Conservation (phyloP, 2,329 filamentous ascomycete genomes). For the Fusarium succisae region DNA sequence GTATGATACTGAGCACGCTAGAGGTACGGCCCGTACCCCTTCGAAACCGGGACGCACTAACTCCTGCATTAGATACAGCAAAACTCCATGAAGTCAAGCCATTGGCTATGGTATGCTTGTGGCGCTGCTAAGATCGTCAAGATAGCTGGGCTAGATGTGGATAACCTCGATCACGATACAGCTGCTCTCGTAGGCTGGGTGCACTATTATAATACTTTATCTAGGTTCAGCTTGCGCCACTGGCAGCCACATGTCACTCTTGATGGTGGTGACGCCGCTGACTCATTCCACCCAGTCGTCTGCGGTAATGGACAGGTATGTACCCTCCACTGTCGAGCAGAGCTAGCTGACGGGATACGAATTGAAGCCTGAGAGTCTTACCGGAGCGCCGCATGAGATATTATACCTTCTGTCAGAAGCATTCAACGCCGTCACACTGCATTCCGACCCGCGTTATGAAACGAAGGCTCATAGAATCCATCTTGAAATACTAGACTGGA, state of each 20-base stretch:
- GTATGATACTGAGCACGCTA: constrained; percentile 27
- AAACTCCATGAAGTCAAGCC: constrained; percentile 16
- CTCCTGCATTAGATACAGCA: constrained; percentile 16
- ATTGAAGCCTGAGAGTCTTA: neutral
- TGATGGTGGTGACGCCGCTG: neutral
- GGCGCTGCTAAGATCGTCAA: constrained; percentile 28
- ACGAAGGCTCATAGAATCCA: neutral
- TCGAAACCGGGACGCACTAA: rapidly evolving
- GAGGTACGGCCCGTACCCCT: neutral
- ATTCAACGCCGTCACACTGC: constrained; percentile 2
- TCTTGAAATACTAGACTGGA: constrained; percentile 12
- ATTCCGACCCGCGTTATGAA: neutral
- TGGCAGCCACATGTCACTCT: constrained; percentile 21
- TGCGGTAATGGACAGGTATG: constrained; percentile 7
- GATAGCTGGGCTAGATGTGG: constrained; percentile 2
- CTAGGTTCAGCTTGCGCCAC: constrained; percentile 29
- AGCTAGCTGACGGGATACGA: rapidly evolving
- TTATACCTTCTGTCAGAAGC: constrained; percentile 23
- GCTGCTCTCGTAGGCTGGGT: constrained; percentile 28
- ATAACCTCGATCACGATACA: neutral
- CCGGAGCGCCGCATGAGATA: constrained; percentile 8
- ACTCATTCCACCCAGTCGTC: constrained; percentile 13
- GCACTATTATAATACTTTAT: constrained; percentile 24
- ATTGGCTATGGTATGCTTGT: constrained; percentile 37
- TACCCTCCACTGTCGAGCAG: rapidly evolving